Base-by-base conservation (phyloP, 2,329 filamentous ascomycete species). In the Xylariomycetidae sp. region DNA sequence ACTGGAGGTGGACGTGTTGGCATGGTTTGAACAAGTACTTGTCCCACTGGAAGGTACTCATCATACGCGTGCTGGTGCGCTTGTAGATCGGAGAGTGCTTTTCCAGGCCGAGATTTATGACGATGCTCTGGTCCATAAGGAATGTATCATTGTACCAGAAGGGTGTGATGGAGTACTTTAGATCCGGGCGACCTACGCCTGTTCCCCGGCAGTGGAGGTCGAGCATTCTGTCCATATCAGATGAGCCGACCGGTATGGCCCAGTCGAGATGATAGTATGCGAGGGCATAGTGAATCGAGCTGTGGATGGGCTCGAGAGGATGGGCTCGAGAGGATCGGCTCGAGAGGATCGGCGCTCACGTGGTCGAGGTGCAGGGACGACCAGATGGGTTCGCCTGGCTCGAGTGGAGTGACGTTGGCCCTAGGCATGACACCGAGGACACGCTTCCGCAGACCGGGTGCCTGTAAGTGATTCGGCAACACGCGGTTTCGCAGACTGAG, bases 181-280 rank as follows among this genome's bases (percentile, higher is more conserved):
- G 28, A 17, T 38, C 36, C 4, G 41, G 36, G 9, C 34, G 34
- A 3, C 4, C 4, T 8, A 28, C 33, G 13, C 34, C 36, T 6
- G 25, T 33, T 29, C 41, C 43, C 22, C 25, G 8, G 14, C 43
- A 44, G 3, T 29, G 16, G 9, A 46, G 30, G 14, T 20, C 11
- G 6, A 25, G 15, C 14, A 18, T 29, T 25, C 42, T 36, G 11
- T 22, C 28, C 23, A 13, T 33, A 16, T 13, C 13, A 5, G 27
- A 16, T 16, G n/a, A 12, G 27, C 16, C 7, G n/a, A n/a, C n/a
- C n/a, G n/a, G n/a, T n/a, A n/a, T n/a, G n/a, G n/a, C 42, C 44
- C 43, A 40, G 28, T 41, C 9, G 25, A 45, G 25, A 30, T 47
- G 44, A 19, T 44, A 44, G 19, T 34, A 45, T 6, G 42, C 40